Percentiles rank a stretch among this genome's conserved stretches.
These are phyloP conservation scores for Plantago elongata DNA, from an alignment of 257 asterid genomes.

Conservation along the genomic window DNA sequence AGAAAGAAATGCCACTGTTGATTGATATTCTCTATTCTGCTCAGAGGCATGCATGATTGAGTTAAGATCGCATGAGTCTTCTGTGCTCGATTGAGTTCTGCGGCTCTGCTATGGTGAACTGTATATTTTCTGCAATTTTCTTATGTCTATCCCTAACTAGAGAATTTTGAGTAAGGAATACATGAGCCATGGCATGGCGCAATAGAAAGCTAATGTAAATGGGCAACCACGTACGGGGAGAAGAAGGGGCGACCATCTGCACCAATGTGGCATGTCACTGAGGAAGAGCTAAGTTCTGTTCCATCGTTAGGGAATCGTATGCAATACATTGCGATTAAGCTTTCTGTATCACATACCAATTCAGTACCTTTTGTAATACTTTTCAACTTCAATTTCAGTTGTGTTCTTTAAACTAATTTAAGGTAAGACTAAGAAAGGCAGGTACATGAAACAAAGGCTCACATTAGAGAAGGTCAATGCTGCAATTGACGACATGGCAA, in stretches of 20 bases:
- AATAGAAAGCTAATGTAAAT: too few species aligned
- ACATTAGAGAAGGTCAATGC: constrained; percentile 88
- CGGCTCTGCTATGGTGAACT: neutral
- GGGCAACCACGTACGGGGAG: constrained; percentile 38
- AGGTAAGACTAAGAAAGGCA: constrained; percentile 29
- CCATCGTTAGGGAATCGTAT: constrained; percentile 61
- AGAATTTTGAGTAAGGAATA: too few species aligned
- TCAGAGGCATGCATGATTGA: too few species aligned
- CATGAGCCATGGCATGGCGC: too few species aligned
- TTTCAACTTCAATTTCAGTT: neutral
- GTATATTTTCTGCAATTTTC: too few species aligned
- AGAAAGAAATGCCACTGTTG: too few species aligned
- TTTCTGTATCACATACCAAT: constrained; percentile 2
- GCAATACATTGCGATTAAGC: neutral
- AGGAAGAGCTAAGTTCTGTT: constrained; percentile 73
- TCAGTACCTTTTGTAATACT: neutral
- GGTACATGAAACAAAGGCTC: constrained; percentile 96
- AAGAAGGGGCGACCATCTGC: constrained; percentile 73
- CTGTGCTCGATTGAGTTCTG: too few species aligned
- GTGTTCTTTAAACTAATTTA: constrained; percentile 17
- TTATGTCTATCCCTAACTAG: neutral
- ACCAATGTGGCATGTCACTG: constrained; percentile 69
- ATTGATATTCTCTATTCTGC: too few species aligned
- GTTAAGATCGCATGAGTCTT: too few species aligned
- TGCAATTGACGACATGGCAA: constrained; percentile 78